Base-by-base conservation (phyloP, 345 rosid species). In the Passiflora organensis region DNA sequence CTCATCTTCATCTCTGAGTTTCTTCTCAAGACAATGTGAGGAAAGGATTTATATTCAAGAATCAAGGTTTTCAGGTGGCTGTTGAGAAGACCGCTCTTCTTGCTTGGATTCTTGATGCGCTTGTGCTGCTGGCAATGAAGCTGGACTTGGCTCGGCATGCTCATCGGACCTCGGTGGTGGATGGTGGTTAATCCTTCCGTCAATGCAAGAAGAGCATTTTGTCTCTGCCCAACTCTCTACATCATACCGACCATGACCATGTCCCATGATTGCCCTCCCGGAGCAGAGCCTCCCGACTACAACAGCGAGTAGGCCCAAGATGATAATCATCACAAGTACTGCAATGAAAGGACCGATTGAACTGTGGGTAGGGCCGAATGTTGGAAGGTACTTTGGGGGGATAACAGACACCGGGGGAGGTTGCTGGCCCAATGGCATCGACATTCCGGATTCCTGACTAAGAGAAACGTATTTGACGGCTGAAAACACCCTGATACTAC, bases 281-380 rank as follows among this genome's bases (percentile, higher is more conserved):
- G 93, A 74, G 71, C 93, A 88, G 36, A 85, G 67, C 63, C 90
- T 81, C 34, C 93, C 87, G 42, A 88, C 56, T 78, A 88, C 60
- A 51, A 60, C 73, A 0, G 90, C 88, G 0, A 71, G 18, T 5
- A 80, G 45, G 48, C 88, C 73, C 4, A 85, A 57, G 53, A 83
- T 12, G 22, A 60, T 34, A 48, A 83, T 70, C 9, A 72, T 76
- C 22, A 78, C 74, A 2, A 88, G 75, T 16, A 81, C 90, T 1
- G 65, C 86, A 22, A 88, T 62, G 34, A 81, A 50, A 0, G 90
- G 88, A 2, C 83, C 86, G 12, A 82, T 23, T 1, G 83, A 72
- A 25, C 69, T 59, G 53, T 76, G 80, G 51, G 53, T 28, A 6
- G 2, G 77, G 32, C 42, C 60, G 60, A 19, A 69, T 18, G 60